Conservation (phyloP, 148 eudicot species). For the Mesembryanthemum crystallinum region DNA sequence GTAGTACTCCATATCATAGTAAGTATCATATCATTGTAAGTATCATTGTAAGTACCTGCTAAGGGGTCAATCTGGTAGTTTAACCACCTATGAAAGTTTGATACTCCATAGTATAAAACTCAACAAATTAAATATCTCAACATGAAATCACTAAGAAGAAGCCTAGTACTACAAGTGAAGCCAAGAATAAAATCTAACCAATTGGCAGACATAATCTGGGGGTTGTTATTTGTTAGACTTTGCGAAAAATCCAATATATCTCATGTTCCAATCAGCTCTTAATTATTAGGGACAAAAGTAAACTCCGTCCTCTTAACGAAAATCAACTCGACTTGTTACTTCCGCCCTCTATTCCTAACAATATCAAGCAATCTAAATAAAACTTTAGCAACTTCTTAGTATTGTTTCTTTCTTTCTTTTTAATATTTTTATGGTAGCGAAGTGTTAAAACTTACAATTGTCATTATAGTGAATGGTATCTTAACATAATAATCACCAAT, state of each 20-base stretch:
- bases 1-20: too few species aligned
- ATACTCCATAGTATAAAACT: conserved; percentile 4
- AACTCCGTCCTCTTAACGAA: not conserved
- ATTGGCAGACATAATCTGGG: conserved; percentile 3
- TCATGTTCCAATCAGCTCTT: not conserved
- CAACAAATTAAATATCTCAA: conserved; percentile 1
- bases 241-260: not conserved
- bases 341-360: not conserved
- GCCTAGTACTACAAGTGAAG: too few species aligned
- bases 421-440: too few species aligned
- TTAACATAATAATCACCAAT: too few species aligned
- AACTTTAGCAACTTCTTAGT: too few species aligned
- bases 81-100: conserved; percentile 7
- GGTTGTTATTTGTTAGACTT: conserved; percentile 16
- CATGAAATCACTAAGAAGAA: not conserved
- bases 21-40: not conserved
- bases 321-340: not conserved
- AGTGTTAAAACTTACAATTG: too few species aligned
- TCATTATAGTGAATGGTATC: too few species aligned
- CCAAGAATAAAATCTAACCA: not conserved
- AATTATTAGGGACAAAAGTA: not conserved
- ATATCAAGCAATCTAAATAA: too few species aligned
- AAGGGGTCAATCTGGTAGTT: conserved; percentile 13
- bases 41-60: not conserved
- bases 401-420: too few species aligned